Conservation (phyloP, 306 rosid genomes). For the Pyrus betulifolia region DNA sequence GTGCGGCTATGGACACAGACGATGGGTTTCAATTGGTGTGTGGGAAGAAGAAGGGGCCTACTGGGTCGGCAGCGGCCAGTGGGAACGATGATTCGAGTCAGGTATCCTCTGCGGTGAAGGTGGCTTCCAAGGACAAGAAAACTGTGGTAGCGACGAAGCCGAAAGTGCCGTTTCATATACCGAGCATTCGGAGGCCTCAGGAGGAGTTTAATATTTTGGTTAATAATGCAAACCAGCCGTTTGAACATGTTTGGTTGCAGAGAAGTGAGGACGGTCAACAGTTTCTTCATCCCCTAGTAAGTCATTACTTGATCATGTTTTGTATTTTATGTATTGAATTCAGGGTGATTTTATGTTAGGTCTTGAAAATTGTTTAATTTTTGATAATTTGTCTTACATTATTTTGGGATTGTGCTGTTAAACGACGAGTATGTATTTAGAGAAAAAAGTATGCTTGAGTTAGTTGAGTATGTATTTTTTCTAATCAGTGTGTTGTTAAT, state of each 20-base stretch:
- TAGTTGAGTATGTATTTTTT: background rate
- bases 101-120: slow-evolving; percentile 31
- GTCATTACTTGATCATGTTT: slow-evolving; percentile 9
- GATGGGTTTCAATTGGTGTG: slow-evolving; percentile 60
- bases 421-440: background rate
- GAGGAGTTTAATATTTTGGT: slow-evolving; percentile 60
- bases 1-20: slow-evolving; percentile 20
- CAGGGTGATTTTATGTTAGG: background rate
- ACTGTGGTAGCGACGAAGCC: slow-evolving; percentile 40
- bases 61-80: background rate
- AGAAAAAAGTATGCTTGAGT: too few species aligned
- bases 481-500: slow-evolving; percentile 10
- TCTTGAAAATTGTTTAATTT: background rate
- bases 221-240: slow-evolving; percentile 63
- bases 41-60: slow-evolving; percentile 44
- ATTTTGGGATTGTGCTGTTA: background rate
- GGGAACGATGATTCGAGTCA: slow-evolving; percentile 20
- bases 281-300: slow-evolving; percentile 80
- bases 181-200: slow-evolving; percentile 72
- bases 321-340: background rate
- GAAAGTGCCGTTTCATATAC: slow-evolving; percentile 81
- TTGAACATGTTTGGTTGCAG: slow-evolving; percentile 90
- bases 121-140: slow-evolving; percentile 52
- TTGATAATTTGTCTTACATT: background rate
- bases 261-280: slow-evolving; percentile 57